These are phyloP conservation scores for Penicillium digitatum DNA, from an alignment of 2,329 filamentous ascomycete species.

Conservation along the genomic window DNA sequence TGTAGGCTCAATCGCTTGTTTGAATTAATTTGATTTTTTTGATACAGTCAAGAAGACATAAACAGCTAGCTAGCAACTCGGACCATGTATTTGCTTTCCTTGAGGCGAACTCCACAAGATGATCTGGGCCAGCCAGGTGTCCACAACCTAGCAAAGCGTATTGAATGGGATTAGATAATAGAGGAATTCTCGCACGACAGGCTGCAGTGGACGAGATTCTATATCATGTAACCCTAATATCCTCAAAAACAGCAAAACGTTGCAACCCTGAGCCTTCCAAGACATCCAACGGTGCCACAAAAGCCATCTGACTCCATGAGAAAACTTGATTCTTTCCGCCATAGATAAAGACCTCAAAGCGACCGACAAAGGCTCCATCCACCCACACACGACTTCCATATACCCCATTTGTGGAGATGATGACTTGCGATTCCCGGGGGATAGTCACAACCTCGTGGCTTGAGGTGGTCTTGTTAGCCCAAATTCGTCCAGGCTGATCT, in stretches of 20 bases:
- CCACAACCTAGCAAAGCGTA: neutral
- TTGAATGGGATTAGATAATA: neutral
- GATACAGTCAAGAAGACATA: neutral
- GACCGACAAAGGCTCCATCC: slow-evolving; percentile 44
- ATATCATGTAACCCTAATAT: neutral
- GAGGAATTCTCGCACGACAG: too few relatives aligned
- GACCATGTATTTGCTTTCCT: neutral
- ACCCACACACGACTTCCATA: slow-evolving; percentile 51
- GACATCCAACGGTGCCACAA: slow-evolving; percentile 49
- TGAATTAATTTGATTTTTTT: neutral
- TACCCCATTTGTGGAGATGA: slow-evolving; percentile 44
- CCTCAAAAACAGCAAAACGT: slow-evolving; percentile 2
- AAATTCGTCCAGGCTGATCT: slow-evolving; percentile 51
- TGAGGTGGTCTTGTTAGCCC: slow-evolving; percentile 48
- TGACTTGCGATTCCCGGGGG: slow-evolving; percentile 33
- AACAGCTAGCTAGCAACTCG: neutral
- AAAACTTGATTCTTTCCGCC: slow-evolving; percentile 51
- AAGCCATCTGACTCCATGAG: slow-evolving; percentile 57
- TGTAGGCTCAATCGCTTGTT: neutral
- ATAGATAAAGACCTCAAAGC: slow-evolving; percentile 55
- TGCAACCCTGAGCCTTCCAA: slow-evolving; percentile 11
- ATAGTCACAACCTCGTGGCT: slow-evolving; percentile 44
- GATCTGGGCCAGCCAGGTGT: neutral
- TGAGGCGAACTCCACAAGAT: too few relatives aligned
- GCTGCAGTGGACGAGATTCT: neutral